These are phyloP conservation scores for Monosporascus sp. DNA, from an alignment of 2,329 filamentous ascomycete species.

Conservation along the genomic window DNA sequence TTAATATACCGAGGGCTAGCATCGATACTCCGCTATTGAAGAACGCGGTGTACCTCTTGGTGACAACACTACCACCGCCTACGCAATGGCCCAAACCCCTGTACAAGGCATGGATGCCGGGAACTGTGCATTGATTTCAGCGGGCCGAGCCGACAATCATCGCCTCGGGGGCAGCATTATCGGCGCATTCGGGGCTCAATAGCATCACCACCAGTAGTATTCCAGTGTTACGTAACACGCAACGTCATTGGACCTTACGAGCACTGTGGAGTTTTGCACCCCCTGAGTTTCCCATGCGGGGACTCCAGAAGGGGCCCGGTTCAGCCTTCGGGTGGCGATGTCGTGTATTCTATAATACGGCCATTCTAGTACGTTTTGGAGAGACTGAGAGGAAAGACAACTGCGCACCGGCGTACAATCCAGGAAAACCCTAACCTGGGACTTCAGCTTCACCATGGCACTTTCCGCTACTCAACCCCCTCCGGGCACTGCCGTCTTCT, in stretches of 20 bases:
- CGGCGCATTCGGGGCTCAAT: not conserved
- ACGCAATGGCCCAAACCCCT: too few relatives aligned
- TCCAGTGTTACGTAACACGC: not conserved
- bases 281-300: not conserved
- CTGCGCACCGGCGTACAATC: too few relatives aligned
- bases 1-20: too few relatives aligned
- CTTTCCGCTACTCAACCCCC: not conserved
- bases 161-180: not conserved
- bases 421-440: not conserved
- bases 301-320: not conserved
- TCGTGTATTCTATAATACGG: not conserved
- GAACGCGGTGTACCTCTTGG: too few relatives aligned
- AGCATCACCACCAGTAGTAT: not conserved
- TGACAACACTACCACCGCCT: too few relatives aligned
- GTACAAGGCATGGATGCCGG: too few relatives aligned
- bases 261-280: not conserved
- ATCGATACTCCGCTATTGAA: too few relatives aligned
- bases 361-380: not conserved
- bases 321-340: not conserved
- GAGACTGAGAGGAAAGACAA: too few relatives aligned
- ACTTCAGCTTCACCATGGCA: not conserved
- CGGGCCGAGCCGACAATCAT: too few relatives aligned
- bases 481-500: not conserved
- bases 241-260: not conserved
- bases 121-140: too few relatives aligned